Conservation (phyloP, 1,139 yeast genomes). For the Yamadazyma spencermartinsiae region DNA sequence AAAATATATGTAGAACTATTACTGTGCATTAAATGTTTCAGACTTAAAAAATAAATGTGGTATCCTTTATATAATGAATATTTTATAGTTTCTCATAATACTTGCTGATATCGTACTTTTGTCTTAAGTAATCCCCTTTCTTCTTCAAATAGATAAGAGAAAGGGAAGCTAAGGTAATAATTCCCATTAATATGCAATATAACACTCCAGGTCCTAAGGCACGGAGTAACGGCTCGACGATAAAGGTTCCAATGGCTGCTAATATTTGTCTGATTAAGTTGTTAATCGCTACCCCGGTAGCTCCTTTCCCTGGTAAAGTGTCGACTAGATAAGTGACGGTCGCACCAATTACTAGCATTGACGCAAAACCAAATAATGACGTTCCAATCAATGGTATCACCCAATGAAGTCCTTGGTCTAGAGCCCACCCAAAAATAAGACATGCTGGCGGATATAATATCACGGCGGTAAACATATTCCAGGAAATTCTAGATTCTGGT, state of each 20-base stretch:
- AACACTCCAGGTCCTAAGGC: constrained; percentile 74
- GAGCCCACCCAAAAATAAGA: constrained; percentile 80
- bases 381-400: constrained; percentile 76
- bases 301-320: constrained; percentile 83
- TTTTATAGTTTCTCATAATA: constrained; percentile 49
- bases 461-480: constrained; percentile 70
- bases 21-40: constrained; percentile 3
- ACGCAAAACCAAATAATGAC: constrained; percentile 76
- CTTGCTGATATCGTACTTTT: constrained; percentile 58
- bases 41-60: not conserved
- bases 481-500: constrained; percentile 80
- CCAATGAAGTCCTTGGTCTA: constrained; percentile 69
- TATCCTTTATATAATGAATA: not conserved
- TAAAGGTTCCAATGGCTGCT: constrained; percentile 77
- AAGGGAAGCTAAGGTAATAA: constrained; percentile 46
- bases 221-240: constrained; percentile 63
- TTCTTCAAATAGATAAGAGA: constrained; percentile 51
- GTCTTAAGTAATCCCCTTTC: constrained; percentile 65
- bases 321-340: constrained; percentile 82
- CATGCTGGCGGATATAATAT: constrained; percentile 62
- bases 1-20: not conserved
- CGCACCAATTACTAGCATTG: constrained; percentile 82
- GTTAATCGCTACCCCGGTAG: constrained; percentile 84
- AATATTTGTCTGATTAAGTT: constrained; percentile 71
- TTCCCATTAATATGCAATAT: constrained; percentile 63